Evolutionary conservation across 2,329 filamentous ascomycete species (phyloP).

Genomic region (Paramyrothecium sp.): DNA sequence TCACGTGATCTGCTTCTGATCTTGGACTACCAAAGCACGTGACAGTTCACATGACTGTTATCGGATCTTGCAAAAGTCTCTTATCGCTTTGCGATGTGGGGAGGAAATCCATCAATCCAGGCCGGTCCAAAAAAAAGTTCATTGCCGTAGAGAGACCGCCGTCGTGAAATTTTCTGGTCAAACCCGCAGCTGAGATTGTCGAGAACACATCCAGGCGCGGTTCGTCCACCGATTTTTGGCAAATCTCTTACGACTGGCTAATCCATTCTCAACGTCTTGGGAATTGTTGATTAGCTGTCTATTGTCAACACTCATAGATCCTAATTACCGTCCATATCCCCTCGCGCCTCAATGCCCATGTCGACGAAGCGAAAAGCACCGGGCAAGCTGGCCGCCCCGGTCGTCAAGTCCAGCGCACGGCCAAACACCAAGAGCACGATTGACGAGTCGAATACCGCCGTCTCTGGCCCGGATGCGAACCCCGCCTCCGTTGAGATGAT

Average conservation of each 20-base stretch:
- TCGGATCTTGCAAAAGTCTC: neutral
- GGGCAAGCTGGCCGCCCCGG: slow-evolving; percentile 55
- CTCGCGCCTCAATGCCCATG: slow-evolving; percentile 35
- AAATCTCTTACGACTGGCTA: too few species aligned
- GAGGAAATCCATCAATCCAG: slow-evolving; percentile 10
- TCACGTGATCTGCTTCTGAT: neutral
- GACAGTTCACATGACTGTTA: slow-evolving; percentile 13
- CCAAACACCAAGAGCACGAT: slow-evolving; percentile 47
- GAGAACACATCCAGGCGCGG: slow-evolving; percentile 1
- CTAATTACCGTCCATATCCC: neutral
- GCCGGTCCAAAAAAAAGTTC: slow-evolving; percentile 31
- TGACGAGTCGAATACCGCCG: slow-evolving; percentile 57
- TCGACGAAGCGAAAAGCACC: slow-evolving; percentile 62
- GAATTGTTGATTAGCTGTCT: too few species aligned
- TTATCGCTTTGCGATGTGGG: slow-evolving; percentile 12
- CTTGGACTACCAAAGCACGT: slow-evolving; percentile 21
- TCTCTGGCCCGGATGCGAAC: slow-evolving; percentile 42
- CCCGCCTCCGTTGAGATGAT: slow-evolving; percentile 43
- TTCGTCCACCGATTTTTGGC: too few species aligned
- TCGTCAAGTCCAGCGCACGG: slow-evolving; percentile 53
- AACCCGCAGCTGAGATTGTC: slow-evolving; percentile 18
- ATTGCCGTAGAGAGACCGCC: slow-evolving; percentile 18
- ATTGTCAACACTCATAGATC: too few species aligned
- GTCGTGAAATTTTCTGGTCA: slow-evolving; percentile 32
- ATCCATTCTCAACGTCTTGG: too few species aligned